phyloP scores from a whole-genome alignment of 345 rosid species.

The Ceriops zippeliana region DNA sequence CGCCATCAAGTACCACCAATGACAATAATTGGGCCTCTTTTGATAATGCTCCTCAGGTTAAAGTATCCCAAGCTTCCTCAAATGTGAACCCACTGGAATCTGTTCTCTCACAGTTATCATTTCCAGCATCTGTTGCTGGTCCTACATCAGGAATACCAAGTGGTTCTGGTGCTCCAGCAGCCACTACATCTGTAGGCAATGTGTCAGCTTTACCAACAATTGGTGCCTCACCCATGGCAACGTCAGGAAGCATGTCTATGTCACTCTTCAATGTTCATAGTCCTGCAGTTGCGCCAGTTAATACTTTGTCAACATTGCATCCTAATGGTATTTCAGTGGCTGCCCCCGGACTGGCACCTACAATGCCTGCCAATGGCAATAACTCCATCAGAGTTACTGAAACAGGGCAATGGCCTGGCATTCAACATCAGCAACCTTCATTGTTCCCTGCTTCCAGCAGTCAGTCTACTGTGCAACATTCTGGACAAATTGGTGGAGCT shows the following conservation, averaged over 20 bases:
- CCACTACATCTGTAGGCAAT: constrained; percentile 27
- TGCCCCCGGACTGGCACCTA: constrained; percentile 30
- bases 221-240: constrained; percentile 23
- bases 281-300: constrained; percentile 30
- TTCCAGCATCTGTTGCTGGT: constrained; percentile 48
- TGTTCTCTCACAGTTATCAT: constrained; percentile 67
- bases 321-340: constrained; percentile 31
- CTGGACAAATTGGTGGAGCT: constrained; percentile 43
- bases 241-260: constrained; percentile 21
- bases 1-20: constrained; percentile 35
- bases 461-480: constrained; percentile 44
- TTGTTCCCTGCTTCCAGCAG: constrained; percentile 39
- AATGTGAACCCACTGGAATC: constrained; percentile 63
- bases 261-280: constrained; percentile 25
- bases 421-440: constrained; percentile 50
- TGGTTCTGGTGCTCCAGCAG: constrained; percentile 26
- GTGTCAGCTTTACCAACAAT: constrained; percentile 23
- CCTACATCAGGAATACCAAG: constrained; percentile 35
- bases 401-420: constrained; percentile 37
- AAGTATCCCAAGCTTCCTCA: constrained; percentile 51
- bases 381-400: constrained; percentile 20
- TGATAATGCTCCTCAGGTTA: constrained; percentile 45
- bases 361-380: constrained; percentile 31
- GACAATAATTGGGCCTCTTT: constrained; percentile 79
- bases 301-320: constrained; percentile 29